A percentile compares a stretch with the other conserved stretches of the same genome.
Conservation (phyloP, 192 early-diverging fungal species). For the Backusella luteola region DNA sequence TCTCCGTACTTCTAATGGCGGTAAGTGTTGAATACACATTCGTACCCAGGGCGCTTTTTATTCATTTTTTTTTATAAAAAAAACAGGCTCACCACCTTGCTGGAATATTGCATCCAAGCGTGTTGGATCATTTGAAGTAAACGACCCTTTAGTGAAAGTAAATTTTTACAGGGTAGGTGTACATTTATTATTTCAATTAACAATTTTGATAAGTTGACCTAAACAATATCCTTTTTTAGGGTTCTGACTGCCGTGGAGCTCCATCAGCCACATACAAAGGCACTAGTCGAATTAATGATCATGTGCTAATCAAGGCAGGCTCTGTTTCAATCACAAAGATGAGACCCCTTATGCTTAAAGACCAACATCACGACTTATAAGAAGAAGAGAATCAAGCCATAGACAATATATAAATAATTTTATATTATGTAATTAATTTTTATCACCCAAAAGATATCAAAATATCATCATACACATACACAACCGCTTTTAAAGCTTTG, state of each 20-base stretch:
- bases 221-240: slow-evolving; percentile 2
- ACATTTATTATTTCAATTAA: not conserved
- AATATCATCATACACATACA: not conserved
- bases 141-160: slow-evolving; percentile 16
- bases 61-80: not conserved
- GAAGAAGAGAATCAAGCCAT: not conserved
- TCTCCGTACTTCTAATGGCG: not conserved
- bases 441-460: not conserved
- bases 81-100: slow-evolving; percentile 3
- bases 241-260: slow-evolving; percentile 13
- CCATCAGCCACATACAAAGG: slow-evolving; percentile 6
- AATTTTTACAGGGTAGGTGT: slow-evolving; percentile 17
- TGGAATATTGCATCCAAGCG: slow-evolving; percentile 14
- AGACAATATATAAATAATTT: not conserved
- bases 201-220: not conserved
- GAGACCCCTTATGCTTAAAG: slow-evolving; percentile 1
- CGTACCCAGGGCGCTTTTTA: not conserved
- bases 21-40: not conserved
- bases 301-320: slow-evolving; percentile 8
- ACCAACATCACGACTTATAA: not conserved
- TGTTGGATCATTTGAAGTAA: slow-evolving; percentile 1
- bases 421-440: not conserved
- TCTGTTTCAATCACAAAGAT: slow-evolving; percentile 12
- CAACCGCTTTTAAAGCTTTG: not conserved
- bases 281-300: not conserved